phyloP scores from a whole-genome alignment of 2,329 filamentous ascomycete genomes.

The Arthrobotrys sinensis region DNA sequence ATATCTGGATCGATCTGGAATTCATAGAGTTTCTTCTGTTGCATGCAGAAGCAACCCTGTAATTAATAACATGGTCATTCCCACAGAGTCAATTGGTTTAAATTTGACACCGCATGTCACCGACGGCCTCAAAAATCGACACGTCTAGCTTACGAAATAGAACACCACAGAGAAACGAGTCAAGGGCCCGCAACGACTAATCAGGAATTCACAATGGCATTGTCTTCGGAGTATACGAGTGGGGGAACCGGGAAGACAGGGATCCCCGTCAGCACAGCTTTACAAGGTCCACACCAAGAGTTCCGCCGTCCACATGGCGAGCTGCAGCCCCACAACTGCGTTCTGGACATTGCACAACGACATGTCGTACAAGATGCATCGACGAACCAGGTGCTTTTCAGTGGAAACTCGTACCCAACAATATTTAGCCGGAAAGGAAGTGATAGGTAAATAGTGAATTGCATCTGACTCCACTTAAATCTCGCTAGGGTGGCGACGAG shows the following conservation, averaged over 20 bases:
- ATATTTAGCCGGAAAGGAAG: neutral
- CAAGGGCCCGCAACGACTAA: neutral
- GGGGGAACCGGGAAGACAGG: constrained; percentile 15
- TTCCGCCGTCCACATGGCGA: constrained; percentile 2
- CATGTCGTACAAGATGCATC: neutral
- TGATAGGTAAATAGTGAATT: neutral
- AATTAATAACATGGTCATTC: too few species aligned
- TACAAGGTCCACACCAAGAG: neutral
- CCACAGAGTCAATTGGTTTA: neutral
- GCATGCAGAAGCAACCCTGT: too few species aligned
- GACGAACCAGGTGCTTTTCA: neutral
- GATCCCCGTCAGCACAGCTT: constrained; percentile 4
- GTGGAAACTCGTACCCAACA: constrained; percentile 1
- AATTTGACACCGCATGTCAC: neutral
- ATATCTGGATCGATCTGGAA: too few species aligned
- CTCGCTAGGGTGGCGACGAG: neutral
- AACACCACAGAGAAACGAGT: neutral
- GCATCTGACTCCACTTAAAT: neutral
- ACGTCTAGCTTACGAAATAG: constrained; percentile 3
- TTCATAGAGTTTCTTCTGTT: too few species aligned
- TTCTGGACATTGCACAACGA: neutral
- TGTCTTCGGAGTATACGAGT: constrained; percentile 21
- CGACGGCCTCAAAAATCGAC: neutral
- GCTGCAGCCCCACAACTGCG: neutral
- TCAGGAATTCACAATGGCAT: neutral